Evolutionary conservation across 768 basidiomycete genomes (phyloP), one percentile per base, ranked within the genome.

Genomic region (Leccinum rimulosum): DNA sequence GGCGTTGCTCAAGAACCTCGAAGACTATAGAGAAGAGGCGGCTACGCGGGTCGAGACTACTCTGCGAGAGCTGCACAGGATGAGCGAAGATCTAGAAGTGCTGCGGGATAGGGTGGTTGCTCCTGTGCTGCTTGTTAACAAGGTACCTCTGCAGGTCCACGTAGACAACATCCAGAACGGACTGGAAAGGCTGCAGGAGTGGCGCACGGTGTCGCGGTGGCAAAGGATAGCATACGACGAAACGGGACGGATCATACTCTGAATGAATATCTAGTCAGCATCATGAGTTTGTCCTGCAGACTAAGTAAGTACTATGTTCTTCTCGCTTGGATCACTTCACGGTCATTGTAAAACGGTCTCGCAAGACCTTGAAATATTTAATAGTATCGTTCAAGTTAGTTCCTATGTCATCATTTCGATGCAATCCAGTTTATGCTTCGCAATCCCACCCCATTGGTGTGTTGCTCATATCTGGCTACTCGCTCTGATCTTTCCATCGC

Each of bases 71-170:
- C 73, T 93, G 60, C 73, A 82, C 30, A 75, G 76, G 40, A 82
- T 91, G 84, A 82, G 82, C 62, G 84, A 82, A 38, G 89, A 91
- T 61, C 84, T 92, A 78, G 88, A 89, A 67, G 88, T 89, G 48
- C 73, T 93, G 60, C 77, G 90, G 60, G 87, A 89, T 67, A 77
- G 87, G 17, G 87, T 89, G 1, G 81, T 87, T 4, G 81, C 83
- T 35, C 89, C 91, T 1, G 84, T 84, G 52, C 71, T 92, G 5
- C 69, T 82, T 11, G 84, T 82, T 5, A 72, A 81, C n/a, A 75
- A 74, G 45, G 77, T 91, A 15, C 87, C 89, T 4, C 75, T 87
- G 4, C 85, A 87, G 58, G 89, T 91, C 25, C 89, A 92, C 64
- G 84, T 92, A 72, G 82, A 82, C 74, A 89, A 85, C 59, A 89